Conservation (phyloP, 164 flowering plant genomes). For the Piper longum region DNA sequence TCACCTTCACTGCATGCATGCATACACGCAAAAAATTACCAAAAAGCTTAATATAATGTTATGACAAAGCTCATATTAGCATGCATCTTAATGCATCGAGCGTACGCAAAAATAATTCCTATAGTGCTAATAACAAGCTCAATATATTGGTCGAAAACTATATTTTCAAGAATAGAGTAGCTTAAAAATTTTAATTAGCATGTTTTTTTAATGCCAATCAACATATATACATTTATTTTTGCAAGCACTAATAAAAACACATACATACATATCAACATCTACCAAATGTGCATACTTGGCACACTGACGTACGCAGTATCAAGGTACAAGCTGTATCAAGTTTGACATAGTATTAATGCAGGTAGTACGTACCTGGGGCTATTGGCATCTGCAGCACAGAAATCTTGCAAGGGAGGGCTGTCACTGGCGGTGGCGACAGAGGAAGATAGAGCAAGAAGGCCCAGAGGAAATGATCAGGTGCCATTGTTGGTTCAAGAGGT, state of each 20-base stretch:
- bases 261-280: too few relatives aligned
- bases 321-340: not conserved
- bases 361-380: constrained; percentile 5
- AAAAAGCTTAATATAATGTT: not conserved
- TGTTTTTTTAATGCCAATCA: too few relatives aligned
- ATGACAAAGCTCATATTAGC: too few relatives aligned
- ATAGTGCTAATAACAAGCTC: not conserved
- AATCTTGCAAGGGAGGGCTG: constrained; percentile 18
- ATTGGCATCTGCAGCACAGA: constrained; percentile 10
- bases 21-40: not conserved
- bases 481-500: too few relatives aligned
- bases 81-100: too few relatives aligned
- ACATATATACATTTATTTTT: too few relatives aligned
- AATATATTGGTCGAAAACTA: too few relatives aligned
- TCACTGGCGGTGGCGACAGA: constrained; percentile 9
- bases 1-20: constrained; percentile 1
- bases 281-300: not conserved
- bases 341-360: not conserved
- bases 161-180: too few relatives aligned
- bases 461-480: not conserved
- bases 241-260: too few relatives aligned
- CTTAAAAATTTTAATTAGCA: too few relatives aligned
- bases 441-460: constrained; percentile 6
- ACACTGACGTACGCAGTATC: too few relatives aligned
- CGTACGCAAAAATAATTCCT: too few relatives aligned